Conservation (phyloP, 208 protist species). For the Kentomonas sorsogonicus region DNA sequence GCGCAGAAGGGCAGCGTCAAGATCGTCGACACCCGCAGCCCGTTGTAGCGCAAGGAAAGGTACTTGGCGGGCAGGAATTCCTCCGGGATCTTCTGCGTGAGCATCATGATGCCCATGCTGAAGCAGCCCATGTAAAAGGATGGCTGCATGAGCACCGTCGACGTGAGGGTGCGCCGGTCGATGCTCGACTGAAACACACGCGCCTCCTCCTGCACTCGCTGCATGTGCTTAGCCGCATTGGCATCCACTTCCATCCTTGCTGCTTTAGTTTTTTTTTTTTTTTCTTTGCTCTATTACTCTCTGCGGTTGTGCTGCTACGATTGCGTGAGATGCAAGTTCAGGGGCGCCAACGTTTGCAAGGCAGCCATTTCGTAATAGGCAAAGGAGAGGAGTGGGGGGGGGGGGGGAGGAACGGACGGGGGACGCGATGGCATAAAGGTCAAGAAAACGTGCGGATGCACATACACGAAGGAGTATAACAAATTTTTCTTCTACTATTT, state of each 20-base stretch:
- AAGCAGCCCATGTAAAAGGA: conserved; percentile 75
- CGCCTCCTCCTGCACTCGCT: conserved; percentile 38
- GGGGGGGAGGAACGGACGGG: not conserved
- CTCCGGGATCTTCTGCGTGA: conserved; percentile 76
- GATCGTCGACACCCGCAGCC: conserved; percentile 61
- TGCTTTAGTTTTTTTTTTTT: conserved; percentile 3
- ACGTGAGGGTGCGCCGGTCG: conserved; percentile 60
- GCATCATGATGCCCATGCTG: conserved; percentile 69
- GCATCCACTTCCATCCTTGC: not conserved
- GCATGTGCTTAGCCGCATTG: not conserved
- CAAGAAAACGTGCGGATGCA: too few relatives aligned
- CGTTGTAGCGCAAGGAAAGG: conserved; percentile 76
- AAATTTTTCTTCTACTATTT: not conserved
- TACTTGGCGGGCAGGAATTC: conserved; percentile 71
- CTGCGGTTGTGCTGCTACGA: too few relatives aligned
- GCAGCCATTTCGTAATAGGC: not conserved
- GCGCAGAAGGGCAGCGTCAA: conserved; percentile 75
- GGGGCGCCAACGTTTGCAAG: too few relatives aligned
- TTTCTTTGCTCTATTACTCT: not conserved
- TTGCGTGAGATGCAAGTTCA: too few relatives aligned
- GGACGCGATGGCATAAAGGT: not conserved
- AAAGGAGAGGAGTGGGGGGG: not conserved
- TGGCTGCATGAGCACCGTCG: conserved; percentile 72
- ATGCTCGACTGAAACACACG: conserved; percentile 75
- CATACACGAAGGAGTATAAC: not conserved